phyloP scores from a whole-genome alignment of 805 yeast species.

The Suhomyces sp. region DNA sequence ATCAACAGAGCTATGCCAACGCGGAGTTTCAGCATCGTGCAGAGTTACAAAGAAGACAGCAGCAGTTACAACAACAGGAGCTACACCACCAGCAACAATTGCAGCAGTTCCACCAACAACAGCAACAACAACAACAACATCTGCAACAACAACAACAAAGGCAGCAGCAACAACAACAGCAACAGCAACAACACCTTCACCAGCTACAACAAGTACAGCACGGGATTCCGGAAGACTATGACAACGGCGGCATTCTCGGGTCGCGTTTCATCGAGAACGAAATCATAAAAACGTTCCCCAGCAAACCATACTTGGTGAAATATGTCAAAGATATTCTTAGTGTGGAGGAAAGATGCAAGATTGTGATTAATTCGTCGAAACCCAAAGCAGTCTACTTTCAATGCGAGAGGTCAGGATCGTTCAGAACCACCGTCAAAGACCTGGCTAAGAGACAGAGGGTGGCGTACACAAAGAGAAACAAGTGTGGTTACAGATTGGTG shows the following conservation, averaged over 20 bases:
- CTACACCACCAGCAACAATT: constrained; percentile 14
- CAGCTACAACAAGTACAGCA: constrained; percentile 7
- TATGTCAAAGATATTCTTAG: constrained; percentile 39
- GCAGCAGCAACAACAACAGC: constrained; percentile 15
- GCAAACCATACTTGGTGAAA: constrained; percentile 18
- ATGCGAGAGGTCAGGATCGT: constrained; percentile 44
- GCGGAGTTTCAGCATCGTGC: constrained; percentile 20
- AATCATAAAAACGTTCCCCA: constrained; percentile 14
- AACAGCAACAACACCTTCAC: constrained; percentile 14
- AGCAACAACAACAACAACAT: constrained; percentile 10
- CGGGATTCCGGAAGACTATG: constrained; percentile 9
- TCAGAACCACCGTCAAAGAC: constrained; percentile 47
- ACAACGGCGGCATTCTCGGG: constrained; percentile 11
- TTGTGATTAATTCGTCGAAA: constrained; percentile 45
- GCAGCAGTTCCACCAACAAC: constrained; percentile 12
- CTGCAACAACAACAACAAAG: constrained; percentile 10
- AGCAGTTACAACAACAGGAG: constrained; percentile 16
- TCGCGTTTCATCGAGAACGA: constrained; percentile 14
- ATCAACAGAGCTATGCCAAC: constrained; percentile 11
- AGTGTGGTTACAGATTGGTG: constrained; percentile 45
- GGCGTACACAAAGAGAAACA: constrained; percentile 45
- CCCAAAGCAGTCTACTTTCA: constrained; percentile 48
- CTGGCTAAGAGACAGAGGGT: constrained; percentile 44
- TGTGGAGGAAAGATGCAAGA: constrained; percentile 36
- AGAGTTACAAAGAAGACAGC: constrained; percentile 17